A percentile compares a stretch with the other conserved stretches of the same genome.
Conservation (phyloP, 2,329 filamentous ascomycete genomes). For the Arachnomyces sp. region DNA sequence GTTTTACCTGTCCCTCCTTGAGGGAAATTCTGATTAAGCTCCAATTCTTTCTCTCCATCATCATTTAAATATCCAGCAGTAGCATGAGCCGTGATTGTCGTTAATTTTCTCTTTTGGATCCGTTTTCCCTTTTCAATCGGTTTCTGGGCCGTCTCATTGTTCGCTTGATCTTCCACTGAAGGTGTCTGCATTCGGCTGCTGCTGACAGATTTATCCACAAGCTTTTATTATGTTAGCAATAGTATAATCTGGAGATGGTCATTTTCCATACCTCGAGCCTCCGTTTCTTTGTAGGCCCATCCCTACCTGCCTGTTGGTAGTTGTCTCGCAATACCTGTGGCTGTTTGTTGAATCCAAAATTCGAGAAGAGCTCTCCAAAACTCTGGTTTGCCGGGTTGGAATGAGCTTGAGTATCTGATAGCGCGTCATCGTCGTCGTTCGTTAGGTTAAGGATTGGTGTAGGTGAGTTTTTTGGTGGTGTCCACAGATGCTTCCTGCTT, state of each 20-base stretch:
- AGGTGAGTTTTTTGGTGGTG: slow-evolving; percentile 48
- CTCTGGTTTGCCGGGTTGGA: slow-evolving; percentile 3
- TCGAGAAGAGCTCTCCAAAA: slow-evolving; percentile 32
- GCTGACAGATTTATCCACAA: neutral
- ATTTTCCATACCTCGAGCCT: slow-evolving; percentile 27
- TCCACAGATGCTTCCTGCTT: slow-evolving; percentile 58
- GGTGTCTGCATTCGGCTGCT: no score
- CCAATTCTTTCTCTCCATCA: slow-evolving; percentile 23
- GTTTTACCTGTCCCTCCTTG: slow-evolving; percentile 15
- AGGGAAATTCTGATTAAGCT: slow-evolving; percentile 44
- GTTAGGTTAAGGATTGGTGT: slow-evolving; percentile 17
- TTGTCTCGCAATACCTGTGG: slow-evolving; percentile 13
- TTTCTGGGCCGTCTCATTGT: slow-evolving; percentile 4
- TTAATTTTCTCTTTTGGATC: slow-evolving; percentile 58
- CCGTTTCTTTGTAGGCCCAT: slow-evolving; percentile 29
- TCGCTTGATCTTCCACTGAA: no score
- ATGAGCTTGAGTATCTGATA: slow-evolving; percentile 1
- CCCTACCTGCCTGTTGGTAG: slow-evolving; percentile 9
- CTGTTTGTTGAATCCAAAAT: slow-evolving; percentile 31
- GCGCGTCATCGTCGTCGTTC: slow-evolving; percentile 3
- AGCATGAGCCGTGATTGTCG: slow-evolving; percentile 70
- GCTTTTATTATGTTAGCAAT: slow-evolving; percentile 1
- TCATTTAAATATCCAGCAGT: slow-evolving; percentile 58
- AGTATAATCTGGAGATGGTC: no score
- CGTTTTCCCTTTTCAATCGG: slow-evolving; percentile 5